Base-by-base conservation (phyloP, 768 basidiomycete genomes). In the Tricholoma bakamatsutake region DNA sequence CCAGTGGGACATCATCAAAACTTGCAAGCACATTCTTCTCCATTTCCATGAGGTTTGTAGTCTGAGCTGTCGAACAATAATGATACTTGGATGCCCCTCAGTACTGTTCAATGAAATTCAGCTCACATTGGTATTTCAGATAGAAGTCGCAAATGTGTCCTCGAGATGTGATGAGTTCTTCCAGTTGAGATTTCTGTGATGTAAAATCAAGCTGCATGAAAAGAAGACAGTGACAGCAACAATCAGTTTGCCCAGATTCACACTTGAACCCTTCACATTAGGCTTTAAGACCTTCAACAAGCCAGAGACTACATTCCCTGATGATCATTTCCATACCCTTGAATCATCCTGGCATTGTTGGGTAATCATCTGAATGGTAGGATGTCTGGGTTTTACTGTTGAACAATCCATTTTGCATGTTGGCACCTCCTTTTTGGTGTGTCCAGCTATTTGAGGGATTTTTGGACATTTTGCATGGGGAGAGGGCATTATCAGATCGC, bases 251-350 rank as follows among this genome's bases (percentile, higher is more conserved):
- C 33, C 33, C 4, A 4, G 33, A 4, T 33, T 33, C 33, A 33
- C 33, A 33, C 33, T 33, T 33, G 33, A 33, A 33, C 33, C 4
- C 33, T 33, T 33, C 33, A 33, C 33, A 33, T 33, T 33, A 4
- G 33, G 63, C 65, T 45, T 40, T 49, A 2, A 71, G 57, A 1
- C 66, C 63, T n/a, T n/a, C 33, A 15, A 42, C 46, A 40, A 55
- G 57, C 55, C 54, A 62, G 15, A 66, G 57, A 1, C 57, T 55
- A 21, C 63, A 60, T 50, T 72, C 61, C 27, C 24, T 6, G 21
- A 65, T 56, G 27, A 67, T 65, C 10, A 48, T 24, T 54, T 69
- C 66, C 71, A 73, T 74, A 15, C 74, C 69, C 58, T 74, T 74
- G 60, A 73, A 74, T 61, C 58, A 62, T 11, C 69, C 66, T 24